Evolutionary conservation across 2,329 filamentous ascomycete species (phyloP), one percentile per base, ranked within the genome.

Genomic region (Trematosphaeria pertusa): DNA sequence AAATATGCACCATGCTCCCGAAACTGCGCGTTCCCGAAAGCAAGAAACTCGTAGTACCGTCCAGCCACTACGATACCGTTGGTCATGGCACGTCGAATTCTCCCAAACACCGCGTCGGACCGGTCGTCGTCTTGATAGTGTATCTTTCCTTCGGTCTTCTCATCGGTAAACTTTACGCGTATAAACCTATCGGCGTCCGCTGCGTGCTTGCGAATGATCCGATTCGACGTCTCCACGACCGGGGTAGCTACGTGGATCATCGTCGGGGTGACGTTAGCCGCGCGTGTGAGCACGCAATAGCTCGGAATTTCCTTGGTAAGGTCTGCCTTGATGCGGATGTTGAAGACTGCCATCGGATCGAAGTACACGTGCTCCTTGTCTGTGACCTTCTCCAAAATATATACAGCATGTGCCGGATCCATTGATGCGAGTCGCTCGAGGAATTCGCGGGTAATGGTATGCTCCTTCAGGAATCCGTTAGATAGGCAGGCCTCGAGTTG

Each of bases 401-500:
- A 81, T 21, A 78, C 81, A 0, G 89, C 90, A 32, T 80, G 79
- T 1, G 46, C 57, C 42, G 73, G 64, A 1, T 80, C 75, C 14
- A 88, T 73, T 0, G 73, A 61, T 2, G 74, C 67, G 3, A 97
- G 78, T 32, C 74, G 79, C 20, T 78, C 66, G 2, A 96, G 73
- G 55, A 97, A 97, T 2, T 83, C 78, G 1, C 72, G 67, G 1
- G 77, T 80, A 34, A 97, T 81, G 36, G 82, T 88, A 64, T 90
- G 83, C 67, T 97, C 93, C 42, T 87, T 87, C 10, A 99, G 74
- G 18, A 85, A 78, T 0, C 86, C 85, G 20, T 87, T 83, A 0
- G 92, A 96, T n/a, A 97, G 80, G 65, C 93, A 97, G 0, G 91
- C 92, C 69, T 99, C 93, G 0, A 99, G 81, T 67, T 96, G 91